phyloP scores from a whole-genome alignment of 2,329 filamentous ascomycete genomes.

The Mycocentrospora acerina region DNA sequence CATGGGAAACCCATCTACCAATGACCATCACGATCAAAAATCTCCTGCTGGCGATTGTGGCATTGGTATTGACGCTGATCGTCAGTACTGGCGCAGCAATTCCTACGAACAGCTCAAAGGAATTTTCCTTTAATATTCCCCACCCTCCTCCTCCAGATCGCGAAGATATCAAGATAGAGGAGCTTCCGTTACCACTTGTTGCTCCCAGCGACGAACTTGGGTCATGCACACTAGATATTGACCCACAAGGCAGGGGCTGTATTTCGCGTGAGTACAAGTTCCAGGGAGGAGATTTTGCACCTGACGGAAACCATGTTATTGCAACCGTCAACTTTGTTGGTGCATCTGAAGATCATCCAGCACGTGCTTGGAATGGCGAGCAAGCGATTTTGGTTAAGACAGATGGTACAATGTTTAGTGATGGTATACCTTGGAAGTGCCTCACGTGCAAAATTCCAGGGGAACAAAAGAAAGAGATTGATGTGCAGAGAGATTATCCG shows the following conservation, averaged over 20 bases:
- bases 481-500: slow-evolving; percentile 42
- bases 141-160: too few species aligned
- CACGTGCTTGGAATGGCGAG: slow-evolving; percentile 46
- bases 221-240: slow-evolving; percentile 38
- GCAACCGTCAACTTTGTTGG: slow-evolving; percentile 46
- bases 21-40: too few species aligned
- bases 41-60: too few species aligned
- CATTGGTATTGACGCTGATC: too few species aligned
- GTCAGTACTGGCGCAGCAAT: too few species aligned
- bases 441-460: slow-evolving; percentile 48
- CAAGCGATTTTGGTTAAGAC: slow-evolving; percentile 47
- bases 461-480: slow-evolving; percentile 29
- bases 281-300: slow-evolving; percentile 42
- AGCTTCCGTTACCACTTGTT: slow-evolving; percentile 45
- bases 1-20: too few species aligned
- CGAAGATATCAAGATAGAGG: slow-evolving; percentile 36
- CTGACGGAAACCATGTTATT: slow-evolving; percentile 49
- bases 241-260: slow-evolving; percentile 44
- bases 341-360: slow-evolving; percentile 43
- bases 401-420: slow-evolving; percentile 45
- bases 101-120: too few species aligned
- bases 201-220: slow-evolving; percentile 22
- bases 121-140: too few species aligned
- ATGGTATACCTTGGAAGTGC: slow-evolving; percentile 53
- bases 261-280: slow-evolving; percentile 24